Evolutionary conservation across 2,329 filamentous ascomycete species (phyloP).

Genomic region (Microdochium trichocladiopsis): DNA sequence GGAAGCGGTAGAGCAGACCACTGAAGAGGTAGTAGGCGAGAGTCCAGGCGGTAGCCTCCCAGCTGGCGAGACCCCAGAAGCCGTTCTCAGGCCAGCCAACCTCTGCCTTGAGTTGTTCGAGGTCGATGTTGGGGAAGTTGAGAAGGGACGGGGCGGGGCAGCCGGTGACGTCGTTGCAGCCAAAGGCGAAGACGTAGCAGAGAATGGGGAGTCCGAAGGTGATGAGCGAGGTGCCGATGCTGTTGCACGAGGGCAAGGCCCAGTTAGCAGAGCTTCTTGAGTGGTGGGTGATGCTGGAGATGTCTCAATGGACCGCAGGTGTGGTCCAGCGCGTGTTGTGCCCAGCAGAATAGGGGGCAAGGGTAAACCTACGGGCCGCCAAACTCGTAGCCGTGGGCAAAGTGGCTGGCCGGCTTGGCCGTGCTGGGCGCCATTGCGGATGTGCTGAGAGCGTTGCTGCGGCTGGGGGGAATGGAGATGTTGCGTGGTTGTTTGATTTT

Average conservation of each 20-base stretch:
- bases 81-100: conserved; percentile 75
- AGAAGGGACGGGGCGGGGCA: conserved; percentile 82
- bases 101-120: conserved; percentile 69
- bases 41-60: conserved; percentile 61
- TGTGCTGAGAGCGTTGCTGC: conserved; percentile 1
- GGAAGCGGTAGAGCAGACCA: conserved; percentile 64
- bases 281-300: no score
- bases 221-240: conserved; percentile 69
- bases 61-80: conserved; percentile 62
- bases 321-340: background rate
- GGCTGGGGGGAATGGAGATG: background rate
- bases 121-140: conserved; percentile 61
- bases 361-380: conserved; percentile 34
- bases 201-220: conserved; percentile 74
- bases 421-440: conserved; percentile 32
- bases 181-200: conserved; percentile 72
- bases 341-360: background rate
- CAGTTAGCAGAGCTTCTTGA: no score
- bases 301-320: background rate
- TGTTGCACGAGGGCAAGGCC: conserved; percentile 30
- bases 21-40: conserved; percentile 74
- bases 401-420: conserved; percentile 5
- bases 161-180: conserved; percentile 88
- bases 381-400: conserved; percentile 31
- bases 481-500: no score